Evolutionary conservation across 108 stramenopile genomes (phyloP), one percentile per base, ranked within the genome.

Genomic region (Skeletonema grethae): DNA sequence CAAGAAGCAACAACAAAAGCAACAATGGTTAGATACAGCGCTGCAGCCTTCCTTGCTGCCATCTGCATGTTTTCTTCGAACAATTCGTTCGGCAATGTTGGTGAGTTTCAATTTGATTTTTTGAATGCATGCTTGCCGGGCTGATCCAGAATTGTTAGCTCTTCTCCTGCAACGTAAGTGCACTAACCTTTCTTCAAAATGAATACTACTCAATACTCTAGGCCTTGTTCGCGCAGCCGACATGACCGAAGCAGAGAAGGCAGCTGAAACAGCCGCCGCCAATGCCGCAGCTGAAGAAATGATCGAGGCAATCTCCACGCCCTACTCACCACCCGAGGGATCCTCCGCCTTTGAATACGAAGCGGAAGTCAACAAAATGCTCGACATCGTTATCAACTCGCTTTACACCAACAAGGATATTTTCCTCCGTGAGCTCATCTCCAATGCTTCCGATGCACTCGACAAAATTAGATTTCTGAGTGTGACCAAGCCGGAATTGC

Each of bases 321-420:
- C 80, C 45, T 80, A 80, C 39, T 20, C 73, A 0, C 80, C 80
- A 36, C 80, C 80, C 6, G 73, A 67, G 16, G 80, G 80, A 30
- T 80, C 80, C 0, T 70, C 73, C 46, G 10, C 80, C 24, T 80
- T 80, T 76, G 82, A 89, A 65, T 99, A 99, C 84, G 97, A 99
- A 68, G 98, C 99, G 35, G 98, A 99, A 79, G 98, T 98, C 8
- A 86, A 92, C 72, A 92, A 97, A 13, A 96, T 99, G 89, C 86
- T 99, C 77, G 98, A 99, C 84, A 99, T 99, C 84, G 97, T 99
- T 75, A 96, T 99, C 75, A 99, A 99, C 84, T 97, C 96, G 16
- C 92, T 99, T 39, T 99, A 99, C 91, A 97, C 97, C 78, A 99
- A 97, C 92, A 98, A 97, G 77, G 98, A 99, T 56, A 88, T 98